Evolutionary conservation across 768 basidiomycete species (phyloP).

Genomic region (Suillus subluteus): DNA sequence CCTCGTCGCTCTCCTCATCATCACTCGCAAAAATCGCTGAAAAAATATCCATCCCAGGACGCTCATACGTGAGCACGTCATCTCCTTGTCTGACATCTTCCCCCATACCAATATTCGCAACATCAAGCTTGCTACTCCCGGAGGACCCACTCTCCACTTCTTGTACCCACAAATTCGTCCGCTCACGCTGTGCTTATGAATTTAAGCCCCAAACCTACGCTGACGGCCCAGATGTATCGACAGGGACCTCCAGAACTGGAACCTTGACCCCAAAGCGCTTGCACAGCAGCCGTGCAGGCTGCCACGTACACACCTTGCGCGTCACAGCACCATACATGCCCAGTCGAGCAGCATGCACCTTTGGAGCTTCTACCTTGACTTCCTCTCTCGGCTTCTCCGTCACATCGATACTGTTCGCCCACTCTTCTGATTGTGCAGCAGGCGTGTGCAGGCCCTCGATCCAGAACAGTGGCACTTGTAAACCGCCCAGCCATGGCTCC

Average conservation of each 20-base stretch:
- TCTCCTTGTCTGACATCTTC: constrained; percentile 50
- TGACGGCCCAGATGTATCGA: constrained; percentile 34
- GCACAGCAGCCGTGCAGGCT: constrained; percentile 82
- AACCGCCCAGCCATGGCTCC: constrained; percentile 96
- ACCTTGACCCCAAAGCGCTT: constrained; percentile 94
- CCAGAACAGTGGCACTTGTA: constrained; percentile 37
- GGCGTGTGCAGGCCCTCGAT: no score
- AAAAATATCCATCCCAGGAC: constrained; percentile 88
- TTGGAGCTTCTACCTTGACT: constrained; percentile 69
- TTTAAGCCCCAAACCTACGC: constrained; percentile 22
- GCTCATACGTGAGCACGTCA: constrained; percentile 86
- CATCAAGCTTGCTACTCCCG: constrained; percentile 47
- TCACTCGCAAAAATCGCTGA: constrained; percentile 61
- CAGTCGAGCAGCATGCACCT: constrained; percentile 76
- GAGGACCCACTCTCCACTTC: background rate
- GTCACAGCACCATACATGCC: constrained; percentile 94
- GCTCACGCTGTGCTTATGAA: constrained; percentile 7
- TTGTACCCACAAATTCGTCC: background rate
- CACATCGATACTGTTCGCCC: constrained; percentile 22
- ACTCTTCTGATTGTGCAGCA: no score
- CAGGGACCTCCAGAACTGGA: constrained; percentile 39
- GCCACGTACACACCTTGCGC: constrained; percentile 72
- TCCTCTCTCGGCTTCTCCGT: constrained; percentile 39
- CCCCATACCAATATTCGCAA: constrained; percentile 86
- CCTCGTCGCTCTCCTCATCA: constrained; percentile 67